Evolutionary conservation across 2,329 filamentous ascomycete species (phyloP), one percentile per base, ranked within the genome.

Genomic region (Ascomycota sp.): DNA sequence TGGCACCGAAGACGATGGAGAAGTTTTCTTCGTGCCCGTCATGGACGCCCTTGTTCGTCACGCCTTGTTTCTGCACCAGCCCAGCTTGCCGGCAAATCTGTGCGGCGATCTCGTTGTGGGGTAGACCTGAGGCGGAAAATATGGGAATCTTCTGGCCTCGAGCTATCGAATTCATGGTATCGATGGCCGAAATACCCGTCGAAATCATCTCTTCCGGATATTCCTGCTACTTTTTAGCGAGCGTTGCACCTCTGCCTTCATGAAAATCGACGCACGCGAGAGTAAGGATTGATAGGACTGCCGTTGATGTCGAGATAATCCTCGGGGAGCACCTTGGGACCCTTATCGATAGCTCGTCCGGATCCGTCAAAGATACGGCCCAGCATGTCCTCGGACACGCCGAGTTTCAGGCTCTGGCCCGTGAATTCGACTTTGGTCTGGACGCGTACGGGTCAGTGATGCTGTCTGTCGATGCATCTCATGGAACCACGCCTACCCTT

Each of bases 191-290:
- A 57, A 98, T 98, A 73, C 89, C 89, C 32, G 89, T 98, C 27
- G 86, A 89, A 50, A 98, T 95, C 86, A 98, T 98, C 62, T 98
- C 91, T 64, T 98, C 89, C 50, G 89, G 89, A 54, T 98, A 98
- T 45, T 92, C 81, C 82, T 91, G 42, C 30, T 27, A 35, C 28
- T 40, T 39, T 49, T 35, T 21, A 21, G 16, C 16, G 16, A 48
- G 44, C 36, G 21, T 7, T 25, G 25, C 2, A 13, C 21, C 27
- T 7, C 7, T 5, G 9, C 27, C n/a, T n/a, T 13, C 6, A 9
- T n/a, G 16, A 9, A n/a, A 1, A 25, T 13, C 16, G 32, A 34
- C 34, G 27, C 68, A 91, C 86, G 65, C 89, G 74, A 39, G 84
- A 86, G 64, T 89, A 95, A 40, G 89, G 89, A 64, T 98, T 98